Evolutionary conservation across 2,329 filamentous ascomycete species (phyloP).

Genomic region (Alternaria metachromatica): DNA sequence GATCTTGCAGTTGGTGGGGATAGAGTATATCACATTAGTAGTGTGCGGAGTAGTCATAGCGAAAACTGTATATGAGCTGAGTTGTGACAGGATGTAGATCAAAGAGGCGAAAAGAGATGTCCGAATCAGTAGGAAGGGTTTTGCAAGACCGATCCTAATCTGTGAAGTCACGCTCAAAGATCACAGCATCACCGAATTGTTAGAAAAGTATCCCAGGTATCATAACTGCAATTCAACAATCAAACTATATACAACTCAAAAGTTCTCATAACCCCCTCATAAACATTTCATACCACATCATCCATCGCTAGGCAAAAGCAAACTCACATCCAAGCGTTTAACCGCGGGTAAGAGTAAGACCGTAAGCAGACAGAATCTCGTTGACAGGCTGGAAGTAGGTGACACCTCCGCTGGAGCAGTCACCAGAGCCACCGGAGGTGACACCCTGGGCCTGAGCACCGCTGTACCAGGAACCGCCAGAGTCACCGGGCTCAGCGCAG

Average conservation of each 20-base stretch:
- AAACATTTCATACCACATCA: background rate
- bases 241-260: background rate
- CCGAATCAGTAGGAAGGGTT: background rate
- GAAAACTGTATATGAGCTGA: no score
- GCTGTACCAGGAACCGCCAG: slow-evolving; percentile 51
- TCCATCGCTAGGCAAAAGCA: background rate
- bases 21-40: background rate
- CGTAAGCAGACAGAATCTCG: slow-evolving; percentile 51
- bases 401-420: slow-evolving; percentile 47
- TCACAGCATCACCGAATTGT: background rate
- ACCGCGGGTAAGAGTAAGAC: slow-evolving; percentile 34
- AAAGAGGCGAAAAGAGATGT: background rate
- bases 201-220: background rate
- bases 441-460: slow-evolving; percentile 54
- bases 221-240: background rate
- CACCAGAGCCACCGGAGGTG: slow-evolving; percentile 51
- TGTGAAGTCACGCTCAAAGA: background rate
- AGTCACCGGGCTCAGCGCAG: slow-evolving; percentile 54
- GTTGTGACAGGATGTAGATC: rapidly evolving
- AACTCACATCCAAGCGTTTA: slow-evolving; percentile 5
- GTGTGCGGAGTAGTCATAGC: no score
- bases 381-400: slow-evolving; percentile 55
- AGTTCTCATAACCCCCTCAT: background rate
- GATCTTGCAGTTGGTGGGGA: background rate
- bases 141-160: background rate